Evolutionary conservation across 1,284 basidiomycete genomes (phyloP), one percentile per base, ranked within the genome.

Genomic region (Marasmius oreades): DNA sequence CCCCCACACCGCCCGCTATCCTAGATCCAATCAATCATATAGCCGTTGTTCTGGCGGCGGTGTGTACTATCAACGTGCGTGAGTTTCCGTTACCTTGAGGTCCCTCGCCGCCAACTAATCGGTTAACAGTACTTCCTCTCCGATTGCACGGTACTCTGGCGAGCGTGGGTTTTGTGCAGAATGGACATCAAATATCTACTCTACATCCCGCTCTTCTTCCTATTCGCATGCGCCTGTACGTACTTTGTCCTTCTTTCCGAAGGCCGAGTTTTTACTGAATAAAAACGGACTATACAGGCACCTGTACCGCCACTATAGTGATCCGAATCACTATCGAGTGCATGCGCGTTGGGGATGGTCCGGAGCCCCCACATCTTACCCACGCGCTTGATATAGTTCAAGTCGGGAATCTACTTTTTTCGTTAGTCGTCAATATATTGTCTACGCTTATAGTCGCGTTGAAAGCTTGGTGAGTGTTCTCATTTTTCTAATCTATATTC

Each of bases 81-180:
- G 5, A 10, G 33, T 37, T 47, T 16, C 14, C 53, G 31, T 50
- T 5, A 34, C 14, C 10, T 20, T 5, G 8, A 33, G 28, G n/a
- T 42, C 12, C 39, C 46, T 55, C 28, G 4, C 28, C 24, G 22
- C 31, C 18, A n/a, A 10, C 5, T 0, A 14, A 11, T 5, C 22
- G n/a, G n/a, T n/a, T n/a, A 6, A 12, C 31, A 66, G 64, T 66
- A 66, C 44, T 55, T 59, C 4, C 47, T 65, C 28, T 61, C 62
- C n/a, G 65, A 66, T 31, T 61, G 59, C 11, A 61, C 65, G 1
- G 65, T 66, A 1, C 55, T 66, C 5, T 66, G 65, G 63, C 55
- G 65, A 20, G 65, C 63, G n/a, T 64, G 65, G 62, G 55, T 65
- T 14, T 52, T 66, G 24, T 65, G 62, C 36, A 26, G 47, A 5